Evolutionary conservation across 345 rosid species (phyloP), one percentile per base, ranked within the genome.

Genomic region (Corchorus capsularis): DNA sequence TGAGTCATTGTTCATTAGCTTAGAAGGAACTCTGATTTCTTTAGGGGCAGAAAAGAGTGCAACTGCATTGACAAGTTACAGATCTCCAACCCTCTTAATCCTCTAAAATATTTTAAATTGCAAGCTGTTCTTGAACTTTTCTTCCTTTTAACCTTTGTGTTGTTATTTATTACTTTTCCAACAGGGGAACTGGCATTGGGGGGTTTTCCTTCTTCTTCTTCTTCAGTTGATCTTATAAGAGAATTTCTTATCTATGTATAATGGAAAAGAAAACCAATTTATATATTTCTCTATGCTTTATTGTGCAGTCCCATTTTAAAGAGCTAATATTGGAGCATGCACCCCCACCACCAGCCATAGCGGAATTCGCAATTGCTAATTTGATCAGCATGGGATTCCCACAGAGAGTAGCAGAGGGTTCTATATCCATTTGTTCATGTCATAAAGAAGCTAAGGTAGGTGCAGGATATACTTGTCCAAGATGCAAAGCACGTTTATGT

Each of bases 291-390:
- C 37, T 84, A 14, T 72, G 8, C 35, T 73, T 65, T 73, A 52
- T 61, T 45, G 17, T 65, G 75, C 82, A 93, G 98, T 82, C 82
- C 47, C 99, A 96, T 75, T 74, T 96, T 20, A 96, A 93, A 84
- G 99, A 89, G 84, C 77, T 91, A 66, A 75, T 92, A 15, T 50
- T 93, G 20, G 97, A 96, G 85, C 98, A 96, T 82, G 98, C 98
- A n/a, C 94, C 93, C 12, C 96, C 98, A 63, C 97, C 99, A 79
- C 98, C 97, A 1, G 95, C 94, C 47, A 91, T 96, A 85, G 98
- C 97, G 63, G 97, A 96, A 79, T 93, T 86, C 82, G 98, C 97
- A 43, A 76, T 86, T 34, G 85, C 99, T 55, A 93, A 87, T 85
- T 80, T 93, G 84, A 93, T 91, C 85, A 92, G 89, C 82, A 92